phyloP scores from a whole-genome alignment of 1,284 basidiomycete species.

The Coniferiporia sulphurascens region DNA sequence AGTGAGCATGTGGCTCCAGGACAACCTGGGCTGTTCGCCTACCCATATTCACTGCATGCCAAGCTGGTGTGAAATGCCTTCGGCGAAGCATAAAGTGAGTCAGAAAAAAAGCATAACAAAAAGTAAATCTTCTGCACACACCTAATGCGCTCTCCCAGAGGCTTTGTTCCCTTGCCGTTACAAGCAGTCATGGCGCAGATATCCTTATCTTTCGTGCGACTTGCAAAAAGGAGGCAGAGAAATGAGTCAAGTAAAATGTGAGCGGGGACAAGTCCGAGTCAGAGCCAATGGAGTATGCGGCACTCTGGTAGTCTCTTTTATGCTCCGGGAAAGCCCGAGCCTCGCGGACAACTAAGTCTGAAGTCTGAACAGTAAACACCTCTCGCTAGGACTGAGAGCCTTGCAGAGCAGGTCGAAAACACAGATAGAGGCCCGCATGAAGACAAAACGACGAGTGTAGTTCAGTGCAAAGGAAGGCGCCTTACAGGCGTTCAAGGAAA shows the following conservation, averaged over 20 bases:
- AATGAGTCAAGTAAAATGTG: not conserved
- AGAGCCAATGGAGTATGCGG: too few relatives aligned
- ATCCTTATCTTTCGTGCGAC: not conserved
- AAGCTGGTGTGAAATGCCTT: conserved; percentile 18
- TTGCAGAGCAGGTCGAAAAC: too few relatives aligned
- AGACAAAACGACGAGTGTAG: too few relatives aligned
- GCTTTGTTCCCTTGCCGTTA: not conserved
- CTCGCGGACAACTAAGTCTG: too few relatives aligned
- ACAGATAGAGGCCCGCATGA: too few relatives aligned
- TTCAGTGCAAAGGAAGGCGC: too few relatives aligned
- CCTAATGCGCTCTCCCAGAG: not conserved
- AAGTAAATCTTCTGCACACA: not conserved
- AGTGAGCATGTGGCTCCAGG: not conserved
- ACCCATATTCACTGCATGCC: conserved; percentile 20
- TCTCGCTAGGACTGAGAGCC: too few relatives aligned
- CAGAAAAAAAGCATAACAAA: not conserved
- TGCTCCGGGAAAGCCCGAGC: too few relatives aligned
- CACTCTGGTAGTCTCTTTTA: too few relatives aligned
- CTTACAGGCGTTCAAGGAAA: too few relatives aligned
- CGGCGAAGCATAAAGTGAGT: not conserved
- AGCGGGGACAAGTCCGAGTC: too few relatives aligned
- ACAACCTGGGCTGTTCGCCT: not conserved
- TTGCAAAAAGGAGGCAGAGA: not conserved
- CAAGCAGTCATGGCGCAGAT: not conserved
- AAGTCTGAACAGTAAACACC: too few relatives aligned